Evolutionary conservation across 768 basidiomycete species (phyloP).

Genomic region (Pleurotus cornucopiae): DNA sequence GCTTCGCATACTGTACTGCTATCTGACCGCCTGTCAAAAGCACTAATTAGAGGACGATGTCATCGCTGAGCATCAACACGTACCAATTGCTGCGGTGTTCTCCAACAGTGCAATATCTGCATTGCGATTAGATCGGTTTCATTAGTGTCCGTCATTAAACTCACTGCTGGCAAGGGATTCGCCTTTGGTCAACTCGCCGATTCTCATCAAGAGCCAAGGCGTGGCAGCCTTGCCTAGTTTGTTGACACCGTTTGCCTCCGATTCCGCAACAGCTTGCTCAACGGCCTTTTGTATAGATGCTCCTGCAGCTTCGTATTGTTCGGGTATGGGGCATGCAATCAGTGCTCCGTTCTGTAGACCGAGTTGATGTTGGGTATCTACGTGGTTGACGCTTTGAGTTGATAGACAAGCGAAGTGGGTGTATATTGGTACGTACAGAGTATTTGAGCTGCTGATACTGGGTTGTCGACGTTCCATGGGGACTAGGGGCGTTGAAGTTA

Average conservation of each 20-base stretch:
- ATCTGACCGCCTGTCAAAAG: constrained; percentile 64
- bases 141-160: neutral
- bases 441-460: constrained; percentile 65
- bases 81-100: constrained; percentile 84
- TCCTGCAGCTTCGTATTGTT: constrained; percentile 64
- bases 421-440: constrained; percentile 42
- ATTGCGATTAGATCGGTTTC: constrained; percentile 16
- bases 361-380: constrained; percentile 70
- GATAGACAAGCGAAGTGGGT: neutral
- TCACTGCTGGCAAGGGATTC: constrained; percentile 46
- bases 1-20: constrained; percentile 67
- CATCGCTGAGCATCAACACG: constrained; percentile 22
- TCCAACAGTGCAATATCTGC: constrained; percentile 84
- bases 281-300: constrained; percentile 69
- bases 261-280: constrained; percentile 81
- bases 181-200: constrained; percentile 76
- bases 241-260: constrained; percentile 75
- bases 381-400: no score
- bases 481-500: constrained; percentile 39
- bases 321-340: constrained; percentile 89
- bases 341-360: constrained; percentile 74
- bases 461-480: constrained; percentile 71
- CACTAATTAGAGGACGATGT: constrained; percentile 1
- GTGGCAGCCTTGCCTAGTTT: constrained; percentile 87
- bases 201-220: constrained; percentile 86